Conservation (phyloP, 257 asterid genomes). For the Verbascum thapsus region DNA sequence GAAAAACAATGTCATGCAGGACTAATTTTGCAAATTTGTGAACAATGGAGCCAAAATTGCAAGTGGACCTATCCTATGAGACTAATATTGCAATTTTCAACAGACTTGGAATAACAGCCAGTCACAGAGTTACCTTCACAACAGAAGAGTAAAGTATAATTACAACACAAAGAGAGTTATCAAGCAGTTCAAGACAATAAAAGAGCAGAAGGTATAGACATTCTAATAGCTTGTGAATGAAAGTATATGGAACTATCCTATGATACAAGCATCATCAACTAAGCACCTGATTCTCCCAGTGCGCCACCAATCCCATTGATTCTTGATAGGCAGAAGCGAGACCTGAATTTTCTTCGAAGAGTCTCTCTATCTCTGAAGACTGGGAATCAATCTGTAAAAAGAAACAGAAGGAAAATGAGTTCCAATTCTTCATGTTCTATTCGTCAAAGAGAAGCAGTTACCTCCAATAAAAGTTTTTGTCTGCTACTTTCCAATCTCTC, state of each 20-base stretch:
- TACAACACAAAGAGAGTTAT: background rate
- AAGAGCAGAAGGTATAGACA: conserved; percentile 15
- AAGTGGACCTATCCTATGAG: no score
- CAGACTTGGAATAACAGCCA: background rate
- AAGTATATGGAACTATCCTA: background rate
- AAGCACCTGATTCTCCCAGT: conserved; percentile 92
- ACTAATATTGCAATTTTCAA: background rate
- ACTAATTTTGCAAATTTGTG: no score
- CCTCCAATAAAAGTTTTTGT: conserved; percentile 91
- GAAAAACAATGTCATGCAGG: no score
- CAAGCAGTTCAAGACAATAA: background rate
- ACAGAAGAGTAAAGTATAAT: background rate
- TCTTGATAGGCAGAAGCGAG: conserved; percentile 84
- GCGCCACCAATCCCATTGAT: conserved; percentile 61
- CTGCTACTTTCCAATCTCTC: conserved; percentile 93
- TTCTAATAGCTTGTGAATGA: conserved; percentile 21
- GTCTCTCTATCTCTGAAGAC: conserved; percentile 90
- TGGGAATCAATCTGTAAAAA: conserved; percentile 87
- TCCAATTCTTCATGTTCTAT: conserved; percentile 34
- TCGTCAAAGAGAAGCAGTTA: conserved; percentile 28
- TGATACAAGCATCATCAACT: conserved; percentile 13
- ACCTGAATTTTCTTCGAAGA: conserved; percentile 82
- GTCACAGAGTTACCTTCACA: background rate
- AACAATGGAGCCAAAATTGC: no score
- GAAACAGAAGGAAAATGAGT: conserved; percentile 27